These are phyloP conservation scores for Monosporascus sp. DNA, from an alignment of 2,329 filamentous ascomycete genomes.

Conservation along the genomic window DNA sequence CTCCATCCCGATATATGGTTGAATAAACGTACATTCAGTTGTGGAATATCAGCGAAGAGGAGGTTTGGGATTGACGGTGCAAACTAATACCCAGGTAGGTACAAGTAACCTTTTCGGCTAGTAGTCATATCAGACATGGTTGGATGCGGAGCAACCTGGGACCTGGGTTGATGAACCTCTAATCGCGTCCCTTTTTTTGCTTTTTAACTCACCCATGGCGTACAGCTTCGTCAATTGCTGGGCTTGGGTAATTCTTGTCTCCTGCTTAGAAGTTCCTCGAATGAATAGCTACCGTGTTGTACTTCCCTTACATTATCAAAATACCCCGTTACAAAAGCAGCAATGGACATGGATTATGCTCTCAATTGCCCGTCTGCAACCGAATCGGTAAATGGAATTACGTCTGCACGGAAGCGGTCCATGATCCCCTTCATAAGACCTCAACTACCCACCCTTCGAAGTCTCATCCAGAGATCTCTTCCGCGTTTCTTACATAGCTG, in stretches of 20 bases:
- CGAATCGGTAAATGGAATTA: neutral
- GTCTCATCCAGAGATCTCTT: neutral
- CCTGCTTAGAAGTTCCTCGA: neutral
- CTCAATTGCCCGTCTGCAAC: neutral
- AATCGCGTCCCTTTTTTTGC: neutral
- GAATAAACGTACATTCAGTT: too few species aligned
- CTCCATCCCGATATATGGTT: too few species aligned
- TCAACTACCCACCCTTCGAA: slow-evolving; percentile 1
- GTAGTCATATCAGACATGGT: too few species aligned
- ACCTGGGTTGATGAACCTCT: too few species aligned
- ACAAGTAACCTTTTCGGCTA: too few species aligned
- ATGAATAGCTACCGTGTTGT: neutral
- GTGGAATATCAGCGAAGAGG: too few species aligned
- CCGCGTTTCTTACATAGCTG: slow-evolving; percentile 1
- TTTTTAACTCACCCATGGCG: neutral
- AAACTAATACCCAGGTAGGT: too few species aligned
- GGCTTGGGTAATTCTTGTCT: neutral
- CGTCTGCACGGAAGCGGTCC: neutral
- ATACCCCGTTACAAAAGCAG: neutral
- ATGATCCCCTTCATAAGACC: neutral
- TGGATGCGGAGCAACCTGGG: too few species aligned
- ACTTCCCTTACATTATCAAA: neutral
- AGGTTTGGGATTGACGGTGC: too few species aligned
- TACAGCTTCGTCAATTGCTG: neutral
- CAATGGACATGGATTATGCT: neutral